phyloP scores from a whole-genome alignment of 2,329 filamentous ascomycete genomes.

The Penicillium sp. region DNA sequence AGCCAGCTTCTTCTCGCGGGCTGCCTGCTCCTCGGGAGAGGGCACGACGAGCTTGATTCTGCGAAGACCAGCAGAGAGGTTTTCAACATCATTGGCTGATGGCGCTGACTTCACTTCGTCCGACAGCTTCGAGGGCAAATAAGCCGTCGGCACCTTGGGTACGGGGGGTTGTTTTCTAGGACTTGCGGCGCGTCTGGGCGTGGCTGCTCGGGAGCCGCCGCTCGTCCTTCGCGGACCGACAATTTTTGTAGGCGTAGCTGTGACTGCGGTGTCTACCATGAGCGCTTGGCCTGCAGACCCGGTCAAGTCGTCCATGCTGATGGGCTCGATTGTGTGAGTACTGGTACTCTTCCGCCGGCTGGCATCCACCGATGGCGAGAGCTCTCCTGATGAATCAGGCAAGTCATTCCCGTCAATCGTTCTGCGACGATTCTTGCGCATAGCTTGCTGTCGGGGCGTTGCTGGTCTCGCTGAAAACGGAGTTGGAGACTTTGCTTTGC shows the following conservation, averaged over 20 bases:
- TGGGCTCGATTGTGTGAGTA: slow-evolving; percentile 15
- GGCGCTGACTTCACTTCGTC: slow-evolving; percentile 5
- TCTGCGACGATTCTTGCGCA: slow-evolving; percentile 57
- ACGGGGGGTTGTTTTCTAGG: slow-evolving; percentile 45
- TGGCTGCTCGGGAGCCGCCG: slow-evolving; percentile 48
- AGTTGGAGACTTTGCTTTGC: slow-evolving; percentile 55
- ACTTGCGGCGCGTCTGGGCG: slow-evolving; percentile 37
- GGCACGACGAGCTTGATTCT: slow-evolving; percentile 61
- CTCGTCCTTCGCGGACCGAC: slow-evolving; percentile 64
- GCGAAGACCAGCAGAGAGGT: slow-evolving; percentile 55
- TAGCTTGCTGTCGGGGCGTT: slow-evolving; percentile 54
- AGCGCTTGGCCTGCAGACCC: not conserved
- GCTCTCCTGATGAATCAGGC: slow-evolving; percentile 33
- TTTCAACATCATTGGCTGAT: slow-evolving; percentile 48
- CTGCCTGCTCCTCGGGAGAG: slow-evolving; percentile 59
- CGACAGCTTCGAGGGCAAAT: slow-evolving; percentile 25
- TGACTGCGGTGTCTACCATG: slow-evolving; percentile 11
- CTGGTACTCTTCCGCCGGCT: slow-evolving; percentile 31
- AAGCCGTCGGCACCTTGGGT: slow-evolving; percentile 43
- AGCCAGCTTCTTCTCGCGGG: slow-evolving; percentile 48
- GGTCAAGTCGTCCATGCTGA: slow-evolving; percentile 10
- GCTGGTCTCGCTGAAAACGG: slow-evolving; percentile 56
- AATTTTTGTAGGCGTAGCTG: slow-evolving; percentile 18
- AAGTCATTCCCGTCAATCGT: slow-evolving; percentile 60
- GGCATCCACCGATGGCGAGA: slow-evolving; percentile 24